Conservation (phyloP, 768 basidiomycete genomes). For the Coprinellus micaceus region DNA sequence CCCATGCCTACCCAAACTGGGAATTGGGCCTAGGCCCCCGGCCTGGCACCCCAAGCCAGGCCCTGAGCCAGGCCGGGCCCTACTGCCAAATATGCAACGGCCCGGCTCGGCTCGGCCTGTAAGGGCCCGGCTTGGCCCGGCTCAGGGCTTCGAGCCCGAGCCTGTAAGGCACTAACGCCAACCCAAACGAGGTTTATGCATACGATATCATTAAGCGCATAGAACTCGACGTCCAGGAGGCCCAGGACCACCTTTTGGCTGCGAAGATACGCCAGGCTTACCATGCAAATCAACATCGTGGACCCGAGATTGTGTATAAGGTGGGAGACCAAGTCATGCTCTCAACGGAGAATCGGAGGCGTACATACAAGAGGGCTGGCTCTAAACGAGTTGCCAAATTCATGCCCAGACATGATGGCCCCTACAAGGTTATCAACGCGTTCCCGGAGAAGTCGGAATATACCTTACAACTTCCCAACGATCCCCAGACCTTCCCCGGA, state of each 20-base stretch:
- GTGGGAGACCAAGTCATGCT: no score
- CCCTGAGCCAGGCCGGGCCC: no score
- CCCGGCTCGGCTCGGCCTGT: no score
- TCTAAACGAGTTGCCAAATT: constrained; percentile 32
- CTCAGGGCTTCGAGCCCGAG: no score
- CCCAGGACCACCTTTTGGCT: constrained; percentile 27
- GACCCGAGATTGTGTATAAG: constrained; percentile 18
- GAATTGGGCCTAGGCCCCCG: no score
- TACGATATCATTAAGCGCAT: constrained; percentile 6
- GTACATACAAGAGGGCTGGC: constrained; percentile 22
- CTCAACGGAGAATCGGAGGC: constrained; percentile 20
- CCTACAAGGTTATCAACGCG: constrained; percentile 19
- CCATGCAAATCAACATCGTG: constrained; percentile 26
- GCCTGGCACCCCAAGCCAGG: no score
- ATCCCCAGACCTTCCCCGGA: constrained; percentile 21
- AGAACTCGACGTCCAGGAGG: constrained; percentile 16
- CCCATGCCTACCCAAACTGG: no score
- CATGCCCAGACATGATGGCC: constrained; percentile 31
- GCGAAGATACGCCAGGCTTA: constrained; percentile 27
- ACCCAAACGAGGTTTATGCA: neutral
- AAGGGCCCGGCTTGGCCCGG: no score
- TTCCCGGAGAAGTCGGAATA: no score
- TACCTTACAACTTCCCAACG: constrained; percentile 17
- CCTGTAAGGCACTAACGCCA: no score
- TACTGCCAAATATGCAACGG: no score